Base-by-base conservation (phyloP, 2,329 filamentous ascomycete genomes). In the Rosellinia necatrix region DNA sequence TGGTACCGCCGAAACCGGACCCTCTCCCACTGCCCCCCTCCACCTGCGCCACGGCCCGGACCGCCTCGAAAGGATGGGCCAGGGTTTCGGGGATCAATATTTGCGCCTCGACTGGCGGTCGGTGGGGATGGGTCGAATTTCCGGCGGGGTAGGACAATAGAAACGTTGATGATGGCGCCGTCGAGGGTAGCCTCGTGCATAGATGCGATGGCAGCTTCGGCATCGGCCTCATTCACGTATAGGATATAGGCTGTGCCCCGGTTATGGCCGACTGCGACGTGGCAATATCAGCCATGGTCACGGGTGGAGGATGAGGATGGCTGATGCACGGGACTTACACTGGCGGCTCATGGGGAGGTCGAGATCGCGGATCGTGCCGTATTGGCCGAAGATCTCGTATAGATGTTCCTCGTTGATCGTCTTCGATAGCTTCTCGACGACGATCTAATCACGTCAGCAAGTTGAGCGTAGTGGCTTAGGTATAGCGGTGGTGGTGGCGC, bases 171-270 rank as follows among this genome's bases (percentile, higher is more conserved):
- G 34, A 86, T 80, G 19, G 87, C 85, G 48, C 92, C 92, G 72
- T 97, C 92, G 24, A 96, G 77, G 69, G 96, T 90, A n/a, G 90
- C 91, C 76, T 99, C 94, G 73, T 99, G 94, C 94, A 99, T 97
- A 71, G 96, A 90, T 15, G 92, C 86, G 65, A 97, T 96, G 24
- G 94, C 94, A 12, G 86, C 81, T 74, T 97, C 91, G 21, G 94
- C 93, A 61, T 93, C 89, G 46, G 83, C 79, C 62, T 92, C 84
- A 63, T 88, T 81, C 50, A 85, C 79, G 74, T 89, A 99, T 37
- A 96, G 81, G 61, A 97, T 92, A 72, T 97, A 97, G 27, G 93
- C 94, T 24, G 91, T 96, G 42, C 94, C 93, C 54, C 93, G 88
- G 69, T 97, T 97, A 50, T 87, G 92, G 72, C 90, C 88, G 78